A percentile compares a stretch with the other conserved stretches of the same genome.
Conservation (phyloP, 2,329 filamentous ascomycete genomes). For the Geosmithia putterillii region DNA sequence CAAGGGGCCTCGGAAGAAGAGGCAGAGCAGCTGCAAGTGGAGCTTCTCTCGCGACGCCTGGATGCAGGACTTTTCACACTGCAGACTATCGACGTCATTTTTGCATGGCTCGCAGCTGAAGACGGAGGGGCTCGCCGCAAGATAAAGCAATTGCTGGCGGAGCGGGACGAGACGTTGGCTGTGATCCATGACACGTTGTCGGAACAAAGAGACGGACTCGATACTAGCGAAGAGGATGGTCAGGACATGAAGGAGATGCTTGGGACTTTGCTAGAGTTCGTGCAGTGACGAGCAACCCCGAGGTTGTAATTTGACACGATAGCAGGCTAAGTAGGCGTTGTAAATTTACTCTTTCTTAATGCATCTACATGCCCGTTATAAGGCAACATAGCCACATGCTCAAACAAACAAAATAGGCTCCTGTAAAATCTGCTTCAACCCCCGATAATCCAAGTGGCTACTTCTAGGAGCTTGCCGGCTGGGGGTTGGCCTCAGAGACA, state of each 20-base stretch:
- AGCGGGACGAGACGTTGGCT: conserved; percentile 52
- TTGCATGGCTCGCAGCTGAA: conserved; percentile 88
- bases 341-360: not conserved
- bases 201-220: conserved; percentile 39
- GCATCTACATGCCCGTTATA: not conserved
- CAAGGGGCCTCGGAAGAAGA: conserved; percentile 7
- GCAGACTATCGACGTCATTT: conserved; percentile 70
- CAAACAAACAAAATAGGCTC: not conserved
- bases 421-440: not conserved
- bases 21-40: conserved; percentile 45
- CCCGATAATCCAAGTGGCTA: not conserved
- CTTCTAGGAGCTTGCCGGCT: conserved; percentile 4
- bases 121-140: conserved; percentile 61
- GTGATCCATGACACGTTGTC: conserved; percentile 56
- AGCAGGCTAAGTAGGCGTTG: not conserved
- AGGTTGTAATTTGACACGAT: not conserved
- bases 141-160: conserved; percentile 51
- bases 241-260: conserved; percentile 47
- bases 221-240: conserved; percentile 45
- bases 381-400: not conserved
- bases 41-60: conserved; percentile 63
- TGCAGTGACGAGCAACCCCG: conserved; percentile 17
- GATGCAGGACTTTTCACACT: conserved; percentile 77
- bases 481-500: conserved; percentile 74
- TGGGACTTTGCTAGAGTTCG: conserved; percentile 35